Evolutionary conservation across 805 yeast genomes (phyloP), one percentile per base, ranked within the genome.

Genomic region (Candida takata): DNA sequence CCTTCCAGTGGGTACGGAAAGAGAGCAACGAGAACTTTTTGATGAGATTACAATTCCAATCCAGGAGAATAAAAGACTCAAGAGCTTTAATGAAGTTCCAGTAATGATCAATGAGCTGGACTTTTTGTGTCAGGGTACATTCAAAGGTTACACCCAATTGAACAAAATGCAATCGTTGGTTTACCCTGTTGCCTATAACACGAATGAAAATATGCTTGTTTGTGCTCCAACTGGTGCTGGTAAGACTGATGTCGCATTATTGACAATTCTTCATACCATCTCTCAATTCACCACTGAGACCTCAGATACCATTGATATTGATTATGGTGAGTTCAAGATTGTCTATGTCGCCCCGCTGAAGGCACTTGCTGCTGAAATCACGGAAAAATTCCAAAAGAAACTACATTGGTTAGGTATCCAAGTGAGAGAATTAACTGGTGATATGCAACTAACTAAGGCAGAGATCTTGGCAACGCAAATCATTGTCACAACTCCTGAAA

Each of bases 151-250:
- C 57, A 67, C 73, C 39, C 71, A 83, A 0, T 66, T 90, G 46
- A 90, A 90, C 60, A 73, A 83, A 47, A 83, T 92, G 72, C 98
- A 90, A 60, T 81, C 95, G 13, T 65, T 92, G 42, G 94, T 90
- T 2, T 92, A 69, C 47, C 95, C 95, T 1, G 85, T 88, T 11
- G 97, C 95, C 0, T 92, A 90, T 56, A 77, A 82, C 37, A 82
- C 97, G 5, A 87, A 84, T 57, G 97, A 90, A 51, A 90, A 90
- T 52, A 84, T 92, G 95, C 64, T 88, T 34, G 86, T 88, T 5
- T 88, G 97, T 74, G 96, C 97, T 0, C 97, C 97, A 2, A 88
- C 97, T 0, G 97, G 97, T 69, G 95, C 97, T 6, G 97, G 97
- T 72, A 88, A 88, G 55, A 88, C 97, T 0, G 96, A 88, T 58